Evolutionary conservation across 208 protist genomes (phyloP).

Genomic region (Leishmania mexicana): DNA sequence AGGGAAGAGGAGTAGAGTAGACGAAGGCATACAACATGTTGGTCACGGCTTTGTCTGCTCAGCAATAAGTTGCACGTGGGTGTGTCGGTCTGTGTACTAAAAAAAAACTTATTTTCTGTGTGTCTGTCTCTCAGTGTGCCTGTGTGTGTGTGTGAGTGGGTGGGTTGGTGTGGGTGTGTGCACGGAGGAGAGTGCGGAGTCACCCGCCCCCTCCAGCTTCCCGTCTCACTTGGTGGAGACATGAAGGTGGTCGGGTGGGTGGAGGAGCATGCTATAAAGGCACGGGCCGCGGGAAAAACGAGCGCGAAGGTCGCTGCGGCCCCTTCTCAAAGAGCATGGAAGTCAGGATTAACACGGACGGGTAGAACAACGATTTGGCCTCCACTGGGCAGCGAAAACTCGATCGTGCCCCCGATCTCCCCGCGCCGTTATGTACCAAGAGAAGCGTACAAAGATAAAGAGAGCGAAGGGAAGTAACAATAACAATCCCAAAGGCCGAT

Average conservation of each 20-base stretch:
- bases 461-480: background rate
- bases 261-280: background rate
- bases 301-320: background rate
- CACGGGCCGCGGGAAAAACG: background rate
- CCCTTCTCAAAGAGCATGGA: background rate
- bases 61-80: background rate
- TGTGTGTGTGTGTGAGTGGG: background rate
- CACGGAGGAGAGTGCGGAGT: background rate
- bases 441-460: background rate
- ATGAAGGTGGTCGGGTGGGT: background rate
- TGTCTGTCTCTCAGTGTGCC: background rate
- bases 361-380: background rate
- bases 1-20: background rate
- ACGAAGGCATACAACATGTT: background rate
- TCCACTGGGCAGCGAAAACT: background rate
- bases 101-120: background rate
- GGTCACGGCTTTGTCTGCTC: background rate
- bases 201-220: background rate
- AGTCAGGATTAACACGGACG: background rate
- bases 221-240: background rate
- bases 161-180: background rate
- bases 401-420: background rate
- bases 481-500: background rate
- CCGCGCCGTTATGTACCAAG: background rate
- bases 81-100: background rate